Percentiles rank a stretch among this genome's conserved stretches.
These are phyloP conservation scores for Talaromyces piceae DNA, from an alignment of 2,329 filamentous ascomycete genomes.

Conservation along the genomic window DNA sequence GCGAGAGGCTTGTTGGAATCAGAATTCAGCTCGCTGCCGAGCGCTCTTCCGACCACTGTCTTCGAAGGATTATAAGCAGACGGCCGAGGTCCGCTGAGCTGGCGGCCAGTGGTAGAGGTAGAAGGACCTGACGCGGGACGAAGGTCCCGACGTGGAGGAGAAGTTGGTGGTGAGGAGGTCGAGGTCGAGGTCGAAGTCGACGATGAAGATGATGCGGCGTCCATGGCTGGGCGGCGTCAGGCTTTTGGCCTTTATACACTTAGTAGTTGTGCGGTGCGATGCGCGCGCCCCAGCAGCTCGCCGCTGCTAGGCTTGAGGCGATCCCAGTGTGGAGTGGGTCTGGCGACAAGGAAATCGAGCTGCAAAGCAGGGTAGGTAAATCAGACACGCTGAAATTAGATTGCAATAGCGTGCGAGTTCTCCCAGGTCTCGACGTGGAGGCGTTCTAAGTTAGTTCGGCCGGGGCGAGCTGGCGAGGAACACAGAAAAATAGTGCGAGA, in stretches of 20 bases:
- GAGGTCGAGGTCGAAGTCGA: too few species aligned
- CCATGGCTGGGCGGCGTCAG: not conserved
- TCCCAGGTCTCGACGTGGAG: too few species aligned
- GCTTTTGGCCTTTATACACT: not conserved
- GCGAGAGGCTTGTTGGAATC: conserved; percentile 26
- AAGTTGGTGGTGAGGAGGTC: not conserved
- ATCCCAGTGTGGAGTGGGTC: conserved; percentile 1
- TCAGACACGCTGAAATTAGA: too few species aligned
- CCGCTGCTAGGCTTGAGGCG: conserved; percentile 1
- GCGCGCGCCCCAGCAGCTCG: conserved; percentile 1
- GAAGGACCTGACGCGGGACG: not conserved
- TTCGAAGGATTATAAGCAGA: conserved; percentile 26
- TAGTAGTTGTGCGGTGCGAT: not conserved
- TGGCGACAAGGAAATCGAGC: not conserved
- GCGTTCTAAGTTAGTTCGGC: not conserved
- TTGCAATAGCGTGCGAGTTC: not conserved
- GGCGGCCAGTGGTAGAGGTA: not conserved
- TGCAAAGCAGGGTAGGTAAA: not conserved
- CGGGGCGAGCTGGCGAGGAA: too few species aligned
- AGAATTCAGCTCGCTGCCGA: conserved; percentile 35
- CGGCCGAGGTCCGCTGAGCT: not conserved
- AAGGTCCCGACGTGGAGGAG: not conserved
- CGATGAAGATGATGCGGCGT: not conserved
- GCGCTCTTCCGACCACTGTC: conserved; percentile 35
- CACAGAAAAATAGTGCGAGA: too few species aligned